Percentiles rank a stretch among this genome's conserved stretches.
Conservation (phyloP, 169 alveolate genomes). For the Eimeria necatrix region DNA sequence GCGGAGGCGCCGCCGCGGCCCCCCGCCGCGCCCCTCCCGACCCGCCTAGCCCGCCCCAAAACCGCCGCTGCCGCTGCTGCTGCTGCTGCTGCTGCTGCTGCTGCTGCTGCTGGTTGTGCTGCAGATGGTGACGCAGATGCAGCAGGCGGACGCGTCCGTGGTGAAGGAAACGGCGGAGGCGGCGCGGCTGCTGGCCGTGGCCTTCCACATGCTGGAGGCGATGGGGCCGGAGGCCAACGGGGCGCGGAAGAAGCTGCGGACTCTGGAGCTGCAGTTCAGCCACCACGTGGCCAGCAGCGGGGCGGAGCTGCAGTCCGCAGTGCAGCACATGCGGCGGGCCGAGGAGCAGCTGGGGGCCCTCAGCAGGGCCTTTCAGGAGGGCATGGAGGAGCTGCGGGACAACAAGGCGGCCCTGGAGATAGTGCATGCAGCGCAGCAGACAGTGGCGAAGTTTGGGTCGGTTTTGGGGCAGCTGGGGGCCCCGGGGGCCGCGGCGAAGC, state of each 20-base stretch:
- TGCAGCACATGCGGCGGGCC: conserved; percentile 21
- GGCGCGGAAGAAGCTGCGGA: neutral
- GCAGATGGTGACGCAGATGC: neutral
- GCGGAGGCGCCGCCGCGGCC: too few relatives aligned
- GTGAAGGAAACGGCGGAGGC: conserved; percentile 16
- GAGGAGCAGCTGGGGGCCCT: neutral
- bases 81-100: conserved; percentile 10
- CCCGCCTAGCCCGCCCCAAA: too few relatives aligned
- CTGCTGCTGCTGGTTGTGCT: neutral
- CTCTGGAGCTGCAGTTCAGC: neutral
- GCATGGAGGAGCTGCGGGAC: conserved; percentile 14
- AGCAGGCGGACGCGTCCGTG: conserved; percentile 3
- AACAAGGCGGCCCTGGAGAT: neutral
- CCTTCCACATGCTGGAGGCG: neutral
- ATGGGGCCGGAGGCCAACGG: conserved; percentile 9
- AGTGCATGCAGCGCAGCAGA: neutral
- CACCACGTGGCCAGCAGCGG: conserved; percentile 39
- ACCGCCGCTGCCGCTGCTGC: too few relatives aligned
- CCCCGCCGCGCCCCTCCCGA: too few relatives aligned
- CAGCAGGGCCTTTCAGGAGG: neutral
- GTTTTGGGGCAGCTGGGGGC: neutral
- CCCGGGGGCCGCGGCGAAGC: neutral
- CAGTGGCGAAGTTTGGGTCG: neutral
- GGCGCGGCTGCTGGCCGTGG: conserved; percentile 6
- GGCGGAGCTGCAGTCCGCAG: conserved; percentile 28